Conservation (phyloP, 106 monocot genomes). For the Apostasia ramifera region DNA sequence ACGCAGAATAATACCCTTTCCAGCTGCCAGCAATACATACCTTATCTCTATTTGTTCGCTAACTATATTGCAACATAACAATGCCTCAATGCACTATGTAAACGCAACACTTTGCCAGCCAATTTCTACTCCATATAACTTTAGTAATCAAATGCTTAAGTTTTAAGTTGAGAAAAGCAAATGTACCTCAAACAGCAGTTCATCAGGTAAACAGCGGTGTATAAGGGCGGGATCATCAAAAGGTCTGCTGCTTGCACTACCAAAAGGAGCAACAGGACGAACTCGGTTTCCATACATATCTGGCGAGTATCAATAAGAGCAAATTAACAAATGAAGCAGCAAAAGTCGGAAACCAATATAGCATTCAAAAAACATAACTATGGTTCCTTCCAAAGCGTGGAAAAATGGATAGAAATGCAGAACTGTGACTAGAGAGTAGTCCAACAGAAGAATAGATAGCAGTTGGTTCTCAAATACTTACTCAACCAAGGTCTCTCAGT, state of each 20-base stretch:
- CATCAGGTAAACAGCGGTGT: slow-evolving; percentile 85
- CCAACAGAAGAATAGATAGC: background rate
- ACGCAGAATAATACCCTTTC: no score
- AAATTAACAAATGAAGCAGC: background rate
- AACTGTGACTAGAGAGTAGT: background rate
- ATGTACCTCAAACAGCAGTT: slow-evolving; percentile 78
- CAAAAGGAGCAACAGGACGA: slow-evolving; percentile 75
- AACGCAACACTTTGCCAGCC: no score
- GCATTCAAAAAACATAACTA: no score
- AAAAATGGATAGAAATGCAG: background rate
- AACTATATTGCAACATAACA: no score
- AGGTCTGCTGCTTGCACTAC: slow-evolving; percentile 63
- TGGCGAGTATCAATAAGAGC: slow-evolving; percentile 15
- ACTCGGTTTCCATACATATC: slow-evolving; percentile 87
- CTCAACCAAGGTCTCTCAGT: slow-evolving; percentile 90
- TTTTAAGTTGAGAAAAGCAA: background rate
- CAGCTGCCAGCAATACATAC: no score
- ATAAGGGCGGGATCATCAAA: slow-evolving; percentile 82
- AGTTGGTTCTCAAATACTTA: slow-evolving; percentile 22
- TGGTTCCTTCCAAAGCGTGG: background rate
- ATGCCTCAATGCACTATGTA: no score
- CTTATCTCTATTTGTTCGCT: no score
- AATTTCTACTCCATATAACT: background rate
- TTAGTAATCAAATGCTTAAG: background rate
- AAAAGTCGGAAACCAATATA: no score